Conservation (phyloP, 768 basidiomycete species). For the Serendipita sp. region DNA sequence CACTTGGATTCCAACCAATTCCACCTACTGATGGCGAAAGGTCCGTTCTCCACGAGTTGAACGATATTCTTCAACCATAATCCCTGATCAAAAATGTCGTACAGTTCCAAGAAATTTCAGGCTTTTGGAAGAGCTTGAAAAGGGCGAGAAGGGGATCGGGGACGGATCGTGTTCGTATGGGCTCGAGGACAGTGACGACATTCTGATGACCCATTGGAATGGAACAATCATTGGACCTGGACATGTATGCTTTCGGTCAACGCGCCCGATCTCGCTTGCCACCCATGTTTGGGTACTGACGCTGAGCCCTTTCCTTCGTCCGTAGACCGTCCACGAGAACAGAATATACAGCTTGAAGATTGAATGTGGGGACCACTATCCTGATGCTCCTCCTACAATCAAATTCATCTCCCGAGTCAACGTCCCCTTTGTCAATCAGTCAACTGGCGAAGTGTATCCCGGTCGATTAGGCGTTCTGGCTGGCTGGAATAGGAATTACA, state of each 20-base stretch:
- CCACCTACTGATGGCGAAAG: conserved; percentile 22
- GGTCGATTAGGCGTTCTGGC: conserved; percentile 54
- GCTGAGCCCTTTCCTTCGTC: not conserved
- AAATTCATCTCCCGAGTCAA: conserved; percentile 84
- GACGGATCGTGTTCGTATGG: conserved; percentile 98
- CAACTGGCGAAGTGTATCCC: conserved; percentile 64
- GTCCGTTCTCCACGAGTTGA: conserved; percentile 12
- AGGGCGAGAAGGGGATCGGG: conserved; percentile 98
- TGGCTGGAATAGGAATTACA: conserved; percentile 59
- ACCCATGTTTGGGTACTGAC: not conserved
- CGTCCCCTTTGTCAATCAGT: conserved; percentile 73
- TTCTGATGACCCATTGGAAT: conserved; percentile 97
- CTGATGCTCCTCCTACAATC: conserved; percentile 62
- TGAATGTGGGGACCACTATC: conserved; percentile 59
- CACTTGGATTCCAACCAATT: no score
- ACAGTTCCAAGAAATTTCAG: conserved; percentile 96
- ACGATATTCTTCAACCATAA: not conserved
- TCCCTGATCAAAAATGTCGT: not conserved
- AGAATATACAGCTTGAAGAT: conserved; percentile 95
- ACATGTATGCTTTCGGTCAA: conserved; percentile 44
- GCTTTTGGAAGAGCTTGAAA: conserved; percentile 94
- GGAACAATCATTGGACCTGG: conserved; percentile 98
- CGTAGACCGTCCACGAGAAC: conserved; percentile 92
- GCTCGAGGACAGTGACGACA: conserved; percentile 87
- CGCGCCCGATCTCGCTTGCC: conserved; percentile 9